Base-by-base conservation (phyloP, 2,329 filamentous ascomycete genomes). In the Hypoxylon sp. region DNA sequence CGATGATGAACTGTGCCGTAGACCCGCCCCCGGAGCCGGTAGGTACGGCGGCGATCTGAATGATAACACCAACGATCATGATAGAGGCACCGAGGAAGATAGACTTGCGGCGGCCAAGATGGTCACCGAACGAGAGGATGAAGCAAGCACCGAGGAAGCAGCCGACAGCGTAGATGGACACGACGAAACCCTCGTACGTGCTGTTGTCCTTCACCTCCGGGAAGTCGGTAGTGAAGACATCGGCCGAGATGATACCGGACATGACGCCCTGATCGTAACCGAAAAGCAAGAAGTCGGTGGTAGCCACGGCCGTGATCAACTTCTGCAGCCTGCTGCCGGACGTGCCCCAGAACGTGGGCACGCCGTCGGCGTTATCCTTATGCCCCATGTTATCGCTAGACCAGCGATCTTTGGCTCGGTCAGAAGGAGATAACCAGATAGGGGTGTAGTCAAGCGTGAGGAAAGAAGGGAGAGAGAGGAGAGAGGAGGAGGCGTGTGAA, bases 31-130 rank as follows among this genome's bases (percentile, higher is more conserved):
- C 78, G 51, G 79, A 77, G 19, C 75, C 77, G 8, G 82, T 78
- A n/a, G 64, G 78, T 65, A 80, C 84, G 1, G 81, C 79, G 11
- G 81, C 74, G 13, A 82, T 76, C 71, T 88, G 86, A 24, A 88
- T 79, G 7, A 82, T 78, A 37, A 85, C 85, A 30, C 85, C 86
- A 30, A 87, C 70, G 22, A 86, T 81, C 80, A 87, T 84, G 66
- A 87, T 78, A 2, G 74, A 68, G 22, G 81, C 80, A 44, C 85
- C 85, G 46, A 81, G 71, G 64, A 86, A 82, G 66, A 87, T 86
- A 2, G 82, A 84, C 54, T 79, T 80, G 65, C 84, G 81, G 32
- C 86, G 80, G 17, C 85, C 86, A 32, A 87, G 80, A 34, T 80
- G 76, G 68, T 88, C 85, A 13, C 85, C 85, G 19, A 84, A 72